phyloP scores from a whole-genome alignment of 73 alveolate genomes.

The Symbiodinium natans region DNA sequence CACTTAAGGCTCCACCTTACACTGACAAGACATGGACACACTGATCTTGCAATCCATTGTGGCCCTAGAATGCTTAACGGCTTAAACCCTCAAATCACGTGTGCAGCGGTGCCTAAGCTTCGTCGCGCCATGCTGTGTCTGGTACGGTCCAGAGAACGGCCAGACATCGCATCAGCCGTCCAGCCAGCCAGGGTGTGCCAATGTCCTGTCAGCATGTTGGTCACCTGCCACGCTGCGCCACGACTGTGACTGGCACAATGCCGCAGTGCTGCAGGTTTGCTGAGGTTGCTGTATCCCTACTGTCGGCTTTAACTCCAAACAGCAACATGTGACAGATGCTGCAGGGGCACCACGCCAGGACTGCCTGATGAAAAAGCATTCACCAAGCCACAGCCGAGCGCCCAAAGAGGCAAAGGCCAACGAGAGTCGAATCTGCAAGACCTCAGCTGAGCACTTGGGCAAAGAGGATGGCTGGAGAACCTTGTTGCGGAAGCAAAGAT shows the following conservation, averaged over 20 bases:
- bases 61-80: no score
- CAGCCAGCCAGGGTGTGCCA: constrained; percentile 64
- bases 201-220: constrained; percentile 93
- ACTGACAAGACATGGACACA: no score
- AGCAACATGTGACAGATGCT: no score
- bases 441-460: background rate
- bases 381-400: constrained; percentile 72
- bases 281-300: no score
- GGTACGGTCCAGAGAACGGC: background rate
- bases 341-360: constrained; percentile 20
- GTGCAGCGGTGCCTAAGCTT: constrained; percentile 27
- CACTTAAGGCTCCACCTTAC: no score
- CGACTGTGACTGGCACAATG: no score
- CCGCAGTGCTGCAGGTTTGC: no score
- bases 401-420: constrained; percentile 55
- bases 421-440: constrained; percentile 15
- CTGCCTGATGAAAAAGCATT: constrained; percentile 70
- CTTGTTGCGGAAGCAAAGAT: no score
- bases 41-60: no score
- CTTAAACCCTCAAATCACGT: no score
- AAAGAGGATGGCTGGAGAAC: no score
- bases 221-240: constrained; percentile 1
- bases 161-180: constrained; percentile 17
- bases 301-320: no score
- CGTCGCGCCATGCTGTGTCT: constrained; percentile 17